A percentile compares a stretch with the other conserved stretches of the same genome.
Evolutionary conservation across 129 eudicot genomes (phyloP).

Genomic region (Flaveria bidentis): DNA sequence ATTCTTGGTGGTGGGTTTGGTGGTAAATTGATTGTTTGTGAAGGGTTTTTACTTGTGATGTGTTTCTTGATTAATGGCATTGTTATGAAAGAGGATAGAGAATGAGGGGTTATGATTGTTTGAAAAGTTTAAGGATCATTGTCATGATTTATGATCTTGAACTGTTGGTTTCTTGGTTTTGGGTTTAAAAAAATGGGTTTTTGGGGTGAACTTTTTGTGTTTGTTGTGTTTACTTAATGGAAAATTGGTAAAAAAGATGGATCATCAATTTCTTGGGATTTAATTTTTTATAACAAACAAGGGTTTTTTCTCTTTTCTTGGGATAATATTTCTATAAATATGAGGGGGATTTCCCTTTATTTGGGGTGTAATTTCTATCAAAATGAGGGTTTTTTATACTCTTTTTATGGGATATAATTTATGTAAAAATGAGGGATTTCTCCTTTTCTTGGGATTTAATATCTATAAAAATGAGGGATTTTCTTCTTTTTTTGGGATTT

Average conservation of each 20-base stretch:
- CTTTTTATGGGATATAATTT: not conserved
- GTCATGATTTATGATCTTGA: not conserved
- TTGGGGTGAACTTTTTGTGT: slow-evolving; percentile 1
- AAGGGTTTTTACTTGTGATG: not conserved
- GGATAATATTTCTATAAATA: not conserved
- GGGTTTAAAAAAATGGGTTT: not conserved
- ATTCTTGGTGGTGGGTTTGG: slow-evolving; percentile 8
- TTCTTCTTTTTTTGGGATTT: not conserved
- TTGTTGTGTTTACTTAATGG: not conserved
- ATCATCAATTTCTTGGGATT: slow-evolving; percentile 1
- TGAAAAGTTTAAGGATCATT: not conserved
- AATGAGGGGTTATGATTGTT: slow-evolving; percentile 8
- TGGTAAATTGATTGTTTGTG: not conserved
- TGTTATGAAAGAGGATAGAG: not conserved
- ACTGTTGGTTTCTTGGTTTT: not conserved
- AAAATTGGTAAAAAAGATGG: not conserved
- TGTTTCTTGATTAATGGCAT: slow-evolving; percentile 14
- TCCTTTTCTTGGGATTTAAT: not conserved
- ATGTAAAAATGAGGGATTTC: slow-evolving; percentile 1
- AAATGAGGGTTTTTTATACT: not conserved
- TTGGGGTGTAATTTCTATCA: not conserved
- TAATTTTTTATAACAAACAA: not conserved
- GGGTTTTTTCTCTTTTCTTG: not conserved
- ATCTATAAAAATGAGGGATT: not conserved
- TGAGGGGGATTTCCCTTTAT: slow-evolving; percentile 9